Evolutionary conservation across 768 basidiomycete species (phyloP).

Genomic region (Kockovaella imperatae): DNA sequence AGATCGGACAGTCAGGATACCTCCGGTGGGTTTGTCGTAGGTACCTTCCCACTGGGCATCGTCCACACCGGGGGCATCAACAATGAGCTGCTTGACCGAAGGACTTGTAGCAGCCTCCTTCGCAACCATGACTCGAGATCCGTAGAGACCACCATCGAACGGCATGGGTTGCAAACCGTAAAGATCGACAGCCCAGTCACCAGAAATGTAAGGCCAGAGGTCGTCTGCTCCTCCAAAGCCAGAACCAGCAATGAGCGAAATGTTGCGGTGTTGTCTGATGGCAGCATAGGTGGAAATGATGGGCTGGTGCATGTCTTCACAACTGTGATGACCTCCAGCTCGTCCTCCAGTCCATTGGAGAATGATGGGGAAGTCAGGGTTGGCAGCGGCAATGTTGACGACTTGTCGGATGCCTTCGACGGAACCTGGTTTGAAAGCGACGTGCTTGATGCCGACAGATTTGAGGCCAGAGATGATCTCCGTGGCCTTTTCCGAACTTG

Average conservation of each 20-base stretch:
- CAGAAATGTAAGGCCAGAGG: conserved; percentile 92
- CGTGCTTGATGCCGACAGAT: conserved; percentile 82
- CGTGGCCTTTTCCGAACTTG: conserved; percentile 89
- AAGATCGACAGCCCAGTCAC: conserved; percentile 79
- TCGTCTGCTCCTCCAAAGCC: conserved; percentile 88
- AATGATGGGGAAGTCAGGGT: conserved; percentile 94
- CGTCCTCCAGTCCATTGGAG: conserved; percentile 99
- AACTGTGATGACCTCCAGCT: conserved; percentile 96
- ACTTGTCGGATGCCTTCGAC: conserved; percentile 97
- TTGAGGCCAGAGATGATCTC: conserved; percentile 85
- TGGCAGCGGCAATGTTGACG: conserved; percentile 84
- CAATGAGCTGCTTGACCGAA: conserved; percentile 92
- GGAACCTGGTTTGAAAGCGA: conserved; percentile 96
- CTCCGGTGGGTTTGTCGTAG: conserved; percentile 86
- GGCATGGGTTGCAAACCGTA: conserved; percentile 92
- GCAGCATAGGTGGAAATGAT: conserved; percentile 79
- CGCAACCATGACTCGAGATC: conserved; percentile 95
- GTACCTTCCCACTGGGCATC: conserved; percentile 88
- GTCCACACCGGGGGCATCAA: conserved; percentile 81
- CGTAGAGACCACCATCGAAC: conserved; percentile 94
- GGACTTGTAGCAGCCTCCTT: conserved; percentile 94
- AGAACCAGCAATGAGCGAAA: conserved; percentile 83
- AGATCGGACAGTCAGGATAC: conserved; percentile 90
- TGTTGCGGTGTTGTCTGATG: conserved; percentile 82
- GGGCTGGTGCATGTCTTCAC: conserved; percentile 97